These are phyloP conservation scores for Septoria petroselini DNA, from an alignment of 2,329 filamentous ascomycete genomes.

Conservation along the genomic window DNA sequence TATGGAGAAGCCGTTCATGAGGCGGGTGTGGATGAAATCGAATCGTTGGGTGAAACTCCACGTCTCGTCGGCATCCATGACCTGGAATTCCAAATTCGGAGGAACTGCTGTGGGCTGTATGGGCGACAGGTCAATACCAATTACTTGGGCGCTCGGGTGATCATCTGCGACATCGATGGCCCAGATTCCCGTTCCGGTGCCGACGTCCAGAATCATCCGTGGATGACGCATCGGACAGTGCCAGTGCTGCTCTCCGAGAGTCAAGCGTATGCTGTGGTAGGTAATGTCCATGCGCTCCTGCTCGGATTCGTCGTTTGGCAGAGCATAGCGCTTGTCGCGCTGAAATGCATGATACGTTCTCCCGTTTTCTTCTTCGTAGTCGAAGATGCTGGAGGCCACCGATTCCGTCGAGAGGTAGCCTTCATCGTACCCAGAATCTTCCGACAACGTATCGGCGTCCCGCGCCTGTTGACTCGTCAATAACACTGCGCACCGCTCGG, in stretches of 20 bases:
- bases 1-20: slow-evolving; percentile 34
- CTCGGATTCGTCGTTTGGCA: slow-evolving; percentile 33
- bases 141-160: slow-evolving; percentile 29
- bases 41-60: slow-evolving; percentile 31
- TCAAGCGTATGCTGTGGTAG: slow-evolving; percentile 27
- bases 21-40: slow-evolving; percentile 34
- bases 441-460: slow-evolving; percentile 19
- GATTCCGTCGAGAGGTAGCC: slow-evolving; percentile 30
- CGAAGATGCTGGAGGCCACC: slow-evolving; percentile 37
- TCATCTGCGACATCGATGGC: slow-evolving; percentile 29
- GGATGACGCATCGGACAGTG: slow-evolving; percentile 31
- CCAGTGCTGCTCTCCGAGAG: slow-evolving; percentile 29
- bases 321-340: slow-evolving; percentile 29
- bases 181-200: slow-evolving; percentile 44
- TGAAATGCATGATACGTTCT: slow-evolving; percentile 32
- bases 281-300: slow-evolving; percentile 34
- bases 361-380: slow-evolving; percentile 26
- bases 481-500: neutral
- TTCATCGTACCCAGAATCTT: slow-evolving; percentile 26
- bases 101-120: slow-evolving; percentile 32
- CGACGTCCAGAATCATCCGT: slow-evolving; percentile 48
- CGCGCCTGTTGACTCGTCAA: slow-evolving; percentile 11
- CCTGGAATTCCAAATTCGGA: slow-evolving; percentile 26
- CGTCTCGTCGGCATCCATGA: slow-evolving; percentile 25
- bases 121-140: slow-evolving; percentile 33